Evolutionary conservation across 306 rosid species (phyloP), one percentile per base, ranked within the genome.

Genomic region (Adenanthera pavonina): DNA sequence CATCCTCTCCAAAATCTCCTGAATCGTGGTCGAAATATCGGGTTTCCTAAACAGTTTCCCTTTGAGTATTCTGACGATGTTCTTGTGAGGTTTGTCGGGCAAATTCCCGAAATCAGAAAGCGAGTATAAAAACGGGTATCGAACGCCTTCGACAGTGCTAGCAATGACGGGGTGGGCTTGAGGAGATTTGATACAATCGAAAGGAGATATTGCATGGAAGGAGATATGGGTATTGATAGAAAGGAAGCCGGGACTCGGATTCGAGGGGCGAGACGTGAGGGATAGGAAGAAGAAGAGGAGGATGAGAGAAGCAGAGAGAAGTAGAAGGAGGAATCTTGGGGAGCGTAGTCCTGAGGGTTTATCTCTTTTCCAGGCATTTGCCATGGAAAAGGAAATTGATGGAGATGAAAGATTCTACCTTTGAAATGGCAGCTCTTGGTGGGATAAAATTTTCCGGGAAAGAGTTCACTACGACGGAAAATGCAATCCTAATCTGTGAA

Each of bases 11-110:
- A 95, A 73, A 80, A 92, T 67, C 80, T 88, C 92, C 86, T 95
- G 98, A 70, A 95, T 77, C 34, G 97, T 91, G 38, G 81, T 92
- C 9, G 98, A 91, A 46, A 95, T 95, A 46, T 89, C 97, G 2
- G 98, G 97, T 44, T 88, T 90, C 6, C 97, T 86, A 49, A 95
- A 95, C 17, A 87, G 91, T 25, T 95, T 95, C 7, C 97, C 97
- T 69, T 95, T 95, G 12, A 95, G 88, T 77, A 89, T 61, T 57
- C 98, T 83, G 20, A 80, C 91, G 2, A 95, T 87, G 86, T 95
- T 91, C 88, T 92, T 95, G 85, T 95, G 97, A 2, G 98, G 98
- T 85, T 91, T 95, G 5, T 91, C 98, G 19, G 98, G 98, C 16
- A 95, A 69, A 17, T 61, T 80, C 12, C 98, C 98, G 62, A 95